Conservation (phyloP, 1,284 basidiomycete genomes). For the Boletus smithii region DNA sequence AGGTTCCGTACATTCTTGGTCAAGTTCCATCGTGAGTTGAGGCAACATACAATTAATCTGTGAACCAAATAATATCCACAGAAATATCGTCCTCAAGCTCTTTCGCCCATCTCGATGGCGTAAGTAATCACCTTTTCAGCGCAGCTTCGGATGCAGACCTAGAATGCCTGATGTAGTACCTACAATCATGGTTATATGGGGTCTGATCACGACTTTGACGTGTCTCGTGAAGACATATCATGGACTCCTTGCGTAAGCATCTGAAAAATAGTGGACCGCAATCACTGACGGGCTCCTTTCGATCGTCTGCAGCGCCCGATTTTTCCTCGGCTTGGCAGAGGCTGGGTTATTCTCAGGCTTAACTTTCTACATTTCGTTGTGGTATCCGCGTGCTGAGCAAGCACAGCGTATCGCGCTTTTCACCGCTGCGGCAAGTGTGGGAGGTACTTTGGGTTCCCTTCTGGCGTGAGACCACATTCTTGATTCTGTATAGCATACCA, state of each 20-base stretch:
- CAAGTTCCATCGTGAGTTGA: constrained; percentile 43
- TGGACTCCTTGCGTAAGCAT: constrained; percentile 23
- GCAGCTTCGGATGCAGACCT: background rate
- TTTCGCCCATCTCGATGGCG: constrained; percentile 44
- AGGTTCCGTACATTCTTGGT: constrained; percentile 43
- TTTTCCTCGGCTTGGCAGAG: constrained; percentile 25
- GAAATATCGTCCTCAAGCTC: constrained; percentile 42
- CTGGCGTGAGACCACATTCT: background rate
- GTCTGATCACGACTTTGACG: constrained; percentile 38
- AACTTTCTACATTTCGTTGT: constrained; percentile 2
- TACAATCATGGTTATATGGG: constrained; percentile 45
- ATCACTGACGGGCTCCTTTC: background rate
- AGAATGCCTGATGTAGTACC: constrained; percentile 32
- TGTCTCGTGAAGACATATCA: constrained; percentile 29
- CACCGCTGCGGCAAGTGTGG: constrained; percentile 1
- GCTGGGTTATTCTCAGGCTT: constrained; percentile 3
- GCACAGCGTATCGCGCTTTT: constrained; percentile 2
- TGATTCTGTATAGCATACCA: background rate
- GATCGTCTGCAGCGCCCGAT: constrained; percentile 35
- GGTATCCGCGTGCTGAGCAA: constrained; percentile 6
- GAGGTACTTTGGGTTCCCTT: constrained; percentile 1
- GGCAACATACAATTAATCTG: background rate
- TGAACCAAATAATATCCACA: constrained; percentile 11
- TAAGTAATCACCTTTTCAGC: constrained; percentile 15
- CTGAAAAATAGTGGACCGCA: background rate